Base-by-base conservation (phyloP, 139 green algal species). In the Micromonas pusilla region DNA sequence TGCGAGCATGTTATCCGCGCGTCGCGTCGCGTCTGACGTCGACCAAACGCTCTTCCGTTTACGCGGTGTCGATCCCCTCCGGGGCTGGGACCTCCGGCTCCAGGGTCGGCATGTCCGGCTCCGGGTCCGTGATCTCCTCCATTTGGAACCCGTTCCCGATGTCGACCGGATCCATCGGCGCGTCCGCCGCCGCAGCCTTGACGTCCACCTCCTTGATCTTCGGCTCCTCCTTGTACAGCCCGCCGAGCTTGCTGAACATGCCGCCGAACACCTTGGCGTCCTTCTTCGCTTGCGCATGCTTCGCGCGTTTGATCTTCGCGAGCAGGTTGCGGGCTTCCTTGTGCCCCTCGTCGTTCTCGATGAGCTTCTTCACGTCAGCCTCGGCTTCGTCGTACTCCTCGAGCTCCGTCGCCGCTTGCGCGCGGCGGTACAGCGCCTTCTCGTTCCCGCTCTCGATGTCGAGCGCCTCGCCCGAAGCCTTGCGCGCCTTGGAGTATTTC, bases 391-490 rank as follows among this genome's bases (percentile, higher is more conserved):
- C 79, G 54, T 87, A 89, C 66, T 97, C 93, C 20, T 78, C 66
- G 54, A 71, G 66, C 54, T 38, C 66, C 28, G 65, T 70, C 32
- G 25, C 16, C 70, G 88, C 88, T 73, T 97, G 94, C 0, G 94
- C 92, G 0, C 92, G 78, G 38, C 94, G 83, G 86, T 93, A 99
- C 66, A 97, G 87, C 16, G 91, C 95, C 87, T 99, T 99, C 63
- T 95, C 85, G 83, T 97, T 96, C 73, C 31, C n/a, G 25, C 79
- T 25, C 63, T 98, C 92, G 26, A 84, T 32, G 57, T 96, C 91
- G 34, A 99, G 83, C 31, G 93, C 93, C 84, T 92, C 93, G 57
- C 79, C 78, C 54, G 83, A 91, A 30, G 88, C 52, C 25, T 81
- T 82, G 13, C 84, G 57, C 0, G 86, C 90, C 6, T 91, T 87